Evolutionary conservation across 768 basidiomycete genomes (phyloP).

Genomic region (Phaffia australis): DNA sequence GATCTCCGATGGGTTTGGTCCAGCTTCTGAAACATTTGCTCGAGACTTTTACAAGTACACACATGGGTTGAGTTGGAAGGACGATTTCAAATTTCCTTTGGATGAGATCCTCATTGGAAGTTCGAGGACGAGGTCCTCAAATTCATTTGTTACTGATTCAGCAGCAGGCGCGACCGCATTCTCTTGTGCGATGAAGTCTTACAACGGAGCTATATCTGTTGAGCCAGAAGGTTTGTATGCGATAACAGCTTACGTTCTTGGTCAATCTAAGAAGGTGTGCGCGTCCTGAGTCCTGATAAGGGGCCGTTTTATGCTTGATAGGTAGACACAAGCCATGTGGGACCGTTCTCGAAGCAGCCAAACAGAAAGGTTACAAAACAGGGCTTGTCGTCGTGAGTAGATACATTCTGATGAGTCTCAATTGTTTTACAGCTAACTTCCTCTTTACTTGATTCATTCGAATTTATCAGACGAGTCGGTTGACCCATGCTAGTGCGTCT

Average conservation of each 20-base stretch:
- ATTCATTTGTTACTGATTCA: conserved; percentile 29
- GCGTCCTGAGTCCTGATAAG: not conserved
- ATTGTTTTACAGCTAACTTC: not conserved
- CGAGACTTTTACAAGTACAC: conserved; percentile 24
- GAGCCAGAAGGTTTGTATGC: conserved; percentile 15
- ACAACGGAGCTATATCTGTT: conserved; percentile 32
- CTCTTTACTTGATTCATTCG: not conserved
- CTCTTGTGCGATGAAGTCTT: conserved; percentile 31
- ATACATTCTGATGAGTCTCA: not conserved
- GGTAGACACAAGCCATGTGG: conserved; percentile 25
- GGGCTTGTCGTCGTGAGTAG: conserved; percentile 30
- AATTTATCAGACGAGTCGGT: conserved; percentile 14
- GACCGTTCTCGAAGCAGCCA: conserved; percentile 34
- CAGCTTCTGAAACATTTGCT: conserved; percentile 14
- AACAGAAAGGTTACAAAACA: conserved; percentile 29
- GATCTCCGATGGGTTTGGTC: conserved; percentile 25
- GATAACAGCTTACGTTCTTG: not conserved
- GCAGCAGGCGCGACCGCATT: conserved; percentile 35
- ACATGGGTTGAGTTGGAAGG: conserved; percentile 11
- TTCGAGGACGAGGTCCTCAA: conserved; percentile 24
- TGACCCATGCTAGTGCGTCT: conserved; percentile 11
- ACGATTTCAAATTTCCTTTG: conserved; percentile 25
- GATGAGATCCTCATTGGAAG: conserved; percentile 31
- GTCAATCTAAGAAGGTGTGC: too few species aligned
- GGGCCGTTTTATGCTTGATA: not conserved